Conservation (phyloP, 345 rosid species). For the Trapa bicornis region DNA sequence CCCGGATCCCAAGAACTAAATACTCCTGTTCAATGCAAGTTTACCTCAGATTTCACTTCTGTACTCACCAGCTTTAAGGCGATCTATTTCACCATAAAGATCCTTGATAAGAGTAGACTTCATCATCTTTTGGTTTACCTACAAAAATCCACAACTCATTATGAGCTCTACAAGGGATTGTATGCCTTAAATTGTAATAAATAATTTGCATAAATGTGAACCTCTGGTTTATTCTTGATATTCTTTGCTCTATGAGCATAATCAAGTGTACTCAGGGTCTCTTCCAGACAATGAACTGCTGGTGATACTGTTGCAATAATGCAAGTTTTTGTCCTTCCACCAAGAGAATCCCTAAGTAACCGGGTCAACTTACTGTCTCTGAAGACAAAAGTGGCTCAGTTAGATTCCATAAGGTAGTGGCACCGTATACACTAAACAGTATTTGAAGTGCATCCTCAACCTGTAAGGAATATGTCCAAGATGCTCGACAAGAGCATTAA, state of each 20-base stretch:
- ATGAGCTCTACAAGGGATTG: neutral
- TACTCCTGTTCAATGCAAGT: neutral
- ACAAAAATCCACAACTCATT: neutral
- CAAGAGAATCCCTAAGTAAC: conserved; percentile 94
- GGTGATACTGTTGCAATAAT: conserved; percentile 99
- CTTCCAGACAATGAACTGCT: conserved; percentile 95
- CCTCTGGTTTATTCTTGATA: conserved; percentile 97
- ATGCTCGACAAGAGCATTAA: conserved; percentile 98
- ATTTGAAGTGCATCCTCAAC: conserved; percentile 16
- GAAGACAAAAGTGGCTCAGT: conserved; percentile 7
- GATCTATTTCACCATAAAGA: conserved; percentile 95
- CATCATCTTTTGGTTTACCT: conserved; percentile 99
- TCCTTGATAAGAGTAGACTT: conserved; percentile 96
- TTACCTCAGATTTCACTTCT: neutral
- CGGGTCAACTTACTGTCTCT: conserved; percentile 99
- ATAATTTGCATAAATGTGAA: conserved; percentile 13
- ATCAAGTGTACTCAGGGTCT: conserved; percentile 92
- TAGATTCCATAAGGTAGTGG: neutral
- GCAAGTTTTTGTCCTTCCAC: conserved; percentile 98
- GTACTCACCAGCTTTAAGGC: conserved; percentile 73
- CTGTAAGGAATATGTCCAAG: conserved; percentile 94
- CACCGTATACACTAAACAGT: neutral
- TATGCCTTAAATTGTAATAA: neutral
- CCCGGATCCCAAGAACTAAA: neutral
- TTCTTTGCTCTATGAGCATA: conserved; percentile 97